Evolutionary conservation across 805 yeast genomes (phyloP), one percentile per base, ranked within the genome.

Genomic region (Blastobotrys peoriensis): DNA sequence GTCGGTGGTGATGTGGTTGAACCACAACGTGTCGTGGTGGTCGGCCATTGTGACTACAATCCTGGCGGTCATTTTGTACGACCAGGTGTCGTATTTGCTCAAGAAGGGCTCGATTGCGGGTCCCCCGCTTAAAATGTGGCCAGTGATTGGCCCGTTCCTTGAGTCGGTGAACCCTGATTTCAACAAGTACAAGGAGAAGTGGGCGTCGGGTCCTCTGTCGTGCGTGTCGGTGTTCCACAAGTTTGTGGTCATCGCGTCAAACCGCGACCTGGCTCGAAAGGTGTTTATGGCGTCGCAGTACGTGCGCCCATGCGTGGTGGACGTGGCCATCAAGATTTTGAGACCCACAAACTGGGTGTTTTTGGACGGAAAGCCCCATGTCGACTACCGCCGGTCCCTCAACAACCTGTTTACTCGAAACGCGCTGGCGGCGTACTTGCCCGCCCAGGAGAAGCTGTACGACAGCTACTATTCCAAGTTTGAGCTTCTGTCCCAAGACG

Each of bases 311-410:
- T 93, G 98, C 70, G 96, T 93, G 49, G 98, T 93, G 52, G 98
- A 93, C 63, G 98, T 88, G 44, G 98, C 98, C 17, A 74, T 81
- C 51, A 93, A 93, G 68, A 86, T 93, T 54, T 71, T 93, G 59
- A 80, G 98, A 67, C 97, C 98, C 38, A 74, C 91, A 38, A 93
- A 91, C 71, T 93, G 98, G 98, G 98, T 93, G 30, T 93, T 93
- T 65, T 68, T 88, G 59, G 98, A 93, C 61, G 98, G 98, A 56
- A 88, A 88, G 68, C 94, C 81, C 27, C 98, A 93, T 59, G 79
- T 81, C 47, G 98, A 93, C 66, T 93, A 91, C 69, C 81, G 98
- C 68, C 81, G 80, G 64, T 81, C 93, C 10, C 71, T 93, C 61
- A 91, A 93, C 63, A 95, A 95, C 4, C 72, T 93, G 47, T 93